phyloP scores from a whole-genome alignment of 1,284 basidiomycete genomes.

The Anthracocystis panici-leucophaei region DNA sequence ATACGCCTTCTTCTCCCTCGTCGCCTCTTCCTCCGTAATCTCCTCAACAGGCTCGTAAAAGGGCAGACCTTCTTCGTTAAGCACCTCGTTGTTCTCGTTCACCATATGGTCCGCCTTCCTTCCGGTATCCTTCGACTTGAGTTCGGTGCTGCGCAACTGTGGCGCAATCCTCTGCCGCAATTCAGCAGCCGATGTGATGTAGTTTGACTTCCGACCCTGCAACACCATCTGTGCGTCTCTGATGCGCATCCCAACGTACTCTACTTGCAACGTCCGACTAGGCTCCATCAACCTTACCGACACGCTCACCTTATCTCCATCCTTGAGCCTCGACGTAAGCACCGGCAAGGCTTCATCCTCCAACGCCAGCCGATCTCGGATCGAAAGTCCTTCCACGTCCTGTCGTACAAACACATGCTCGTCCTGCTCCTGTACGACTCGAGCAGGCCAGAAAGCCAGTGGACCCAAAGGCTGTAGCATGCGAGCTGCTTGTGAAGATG shows the following conservation, averaged over 20 bases:
- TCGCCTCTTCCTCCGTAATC: conserved; percentile 41
- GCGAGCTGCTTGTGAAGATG: conserved; percentile 9
- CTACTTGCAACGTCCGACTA: conserved; percentile 30
- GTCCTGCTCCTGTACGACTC: conserved; percentile 3
- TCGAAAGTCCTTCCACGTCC: conserved; percentile 12
- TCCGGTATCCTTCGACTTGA: background rate
- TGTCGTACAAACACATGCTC: conserved; percentile 27
- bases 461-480: conserved; percentile 37
- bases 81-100: conserved; percentile 52
- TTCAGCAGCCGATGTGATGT: conserved; percentile 1
- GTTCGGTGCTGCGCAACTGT: background rate
- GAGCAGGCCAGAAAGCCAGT: conserved; percentile 45
- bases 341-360: conserved; percentile 28
- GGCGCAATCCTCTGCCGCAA: conserved; percentile 12
- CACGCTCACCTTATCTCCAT: background rate
- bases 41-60: conserved; percentile 65
- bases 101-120: conserved; percentile 16
- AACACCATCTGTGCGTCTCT: conserved; percentile 34
- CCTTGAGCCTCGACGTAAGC: conserved; percentile 3
- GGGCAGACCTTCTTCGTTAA: conserved; percentile 68
- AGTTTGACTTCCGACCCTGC: conserved; percentile 17
- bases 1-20: conserved; percentile 28
- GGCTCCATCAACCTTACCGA: conserved; percentile 17
- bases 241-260: conserved; percentile 6
- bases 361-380: conserved; percentile 16